Percentiles rank a stretch among this genome's conserved stretches.
These are phyloP conservation scores for Nemania sp. DNA, from an alignment of 2,329 filamentous ascomycete genomes.

Conservation along the genomic window DNA sequence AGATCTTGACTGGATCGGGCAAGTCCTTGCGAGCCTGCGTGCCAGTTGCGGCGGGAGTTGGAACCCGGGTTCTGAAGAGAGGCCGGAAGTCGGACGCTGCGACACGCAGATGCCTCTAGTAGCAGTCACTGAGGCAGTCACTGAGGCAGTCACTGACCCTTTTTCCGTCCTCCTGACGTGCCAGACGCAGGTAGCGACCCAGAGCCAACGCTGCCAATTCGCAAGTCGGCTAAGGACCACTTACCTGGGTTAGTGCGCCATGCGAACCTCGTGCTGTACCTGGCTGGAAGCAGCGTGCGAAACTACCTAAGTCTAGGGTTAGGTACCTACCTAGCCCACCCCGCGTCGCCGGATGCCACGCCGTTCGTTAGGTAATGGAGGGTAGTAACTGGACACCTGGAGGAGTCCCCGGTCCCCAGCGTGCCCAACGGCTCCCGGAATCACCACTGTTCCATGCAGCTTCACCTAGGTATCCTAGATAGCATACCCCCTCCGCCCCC, in stretches of 20 bases:
- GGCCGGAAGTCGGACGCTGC: constrained; percentile 25
- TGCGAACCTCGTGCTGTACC: constrained; percentile 4
- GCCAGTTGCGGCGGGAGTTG: constrained; percentile 24
- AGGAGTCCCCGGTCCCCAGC: background rate
- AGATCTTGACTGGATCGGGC: constrained; percentile 46
- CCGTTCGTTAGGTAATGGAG: constrained; percentile 2
- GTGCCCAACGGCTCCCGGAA: background rate
- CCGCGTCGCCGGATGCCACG: constrained; percentile 19
- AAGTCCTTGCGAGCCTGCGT: constrained; percentile 47
- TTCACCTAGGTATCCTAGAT: background rate
- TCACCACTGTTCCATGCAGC: background rate
- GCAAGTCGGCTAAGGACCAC: background rate
- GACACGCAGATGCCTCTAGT: constrained; percentile 4
- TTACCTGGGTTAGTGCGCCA: background rate
- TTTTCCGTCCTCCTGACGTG: background rate
- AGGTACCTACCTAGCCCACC: no score
- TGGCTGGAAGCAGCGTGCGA: background rate
- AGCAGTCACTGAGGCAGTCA: no score
- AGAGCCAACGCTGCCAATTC: background rate
- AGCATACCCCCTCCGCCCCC: background rate
- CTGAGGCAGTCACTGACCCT: no score
- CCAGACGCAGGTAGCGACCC: no score
- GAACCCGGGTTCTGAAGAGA: constrained; percentile 18
- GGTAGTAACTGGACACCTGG: constrained; percentile 1
- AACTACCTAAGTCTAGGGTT: no score